Evolutionary conservation across 345 rosid species (phyloP), one percentile per base, ranked within the genome.

Genomic region (Tarenaya hassleriana): DNA sequence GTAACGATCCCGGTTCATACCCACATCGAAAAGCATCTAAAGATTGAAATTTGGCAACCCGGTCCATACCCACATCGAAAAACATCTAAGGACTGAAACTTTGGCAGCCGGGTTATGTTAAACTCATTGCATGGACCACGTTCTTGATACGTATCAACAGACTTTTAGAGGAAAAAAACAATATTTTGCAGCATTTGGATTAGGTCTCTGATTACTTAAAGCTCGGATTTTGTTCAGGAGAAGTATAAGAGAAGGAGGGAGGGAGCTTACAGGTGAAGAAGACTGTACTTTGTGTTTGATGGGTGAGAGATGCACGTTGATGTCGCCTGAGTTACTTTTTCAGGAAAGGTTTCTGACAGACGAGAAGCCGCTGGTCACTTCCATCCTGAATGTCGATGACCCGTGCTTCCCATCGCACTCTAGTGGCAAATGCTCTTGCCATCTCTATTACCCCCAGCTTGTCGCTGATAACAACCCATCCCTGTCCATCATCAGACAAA

Each of bases 361-460:
- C 95, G 34, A 92, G 97, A 50, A 88, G 81, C 42, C 97, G 78
- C 69, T 92, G 89, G 67, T 92, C 97, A 46, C 89, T 83, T 56
- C 97, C 99, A 58, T 88, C 91, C 65, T 92, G 95, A 58, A 83
- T 78, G 77, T 83, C 95, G 11, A 88, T 86, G 66, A 88, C 88
- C 62, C 99, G 74, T 64, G 97, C 97, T 81, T 92, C 97, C 99
- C 97, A 92, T 13, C 84, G 82, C 12, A 88, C 72, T 59, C 83
- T 79, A 16, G 91, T 70, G 37, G 83, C 86, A 50, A 88, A 75
- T 61, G 70, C 58, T 4, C 97, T 79, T 27, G 94, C 94, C 80
- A 75, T 73, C 77, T 88, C 97, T 37, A 88, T 78, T 37, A 75
- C 71, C 66, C 82, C 91, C 68, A 86, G 5, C 32, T 74, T 88